A percentile compares a stretch with the other conserved stretches of the same genome.
Evolutionary conservation across 768 basidiomycete genomes (phyloP).

Genomic region (Amyloporia xantha): DNA sequence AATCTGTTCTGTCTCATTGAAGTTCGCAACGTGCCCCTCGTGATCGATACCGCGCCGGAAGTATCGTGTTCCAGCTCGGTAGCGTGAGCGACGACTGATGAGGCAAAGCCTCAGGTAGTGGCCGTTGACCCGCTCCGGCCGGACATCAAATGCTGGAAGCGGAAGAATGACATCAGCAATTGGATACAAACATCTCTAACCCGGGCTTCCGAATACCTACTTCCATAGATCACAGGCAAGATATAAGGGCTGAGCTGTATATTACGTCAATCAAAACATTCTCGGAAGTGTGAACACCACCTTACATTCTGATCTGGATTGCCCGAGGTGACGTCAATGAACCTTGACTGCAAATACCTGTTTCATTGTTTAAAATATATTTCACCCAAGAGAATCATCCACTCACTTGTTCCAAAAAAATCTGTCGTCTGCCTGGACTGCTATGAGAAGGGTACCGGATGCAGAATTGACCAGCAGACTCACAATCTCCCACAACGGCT

Average conservation of each 20-base stretch:
- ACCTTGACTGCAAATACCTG: conserved; percentile 50
- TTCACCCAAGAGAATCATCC: background rate
- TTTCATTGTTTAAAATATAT: background rate
- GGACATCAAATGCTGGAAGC: conserved; percentile 83
- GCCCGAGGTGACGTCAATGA: conserved; percentile 49
- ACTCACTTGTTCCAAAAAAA: conserved; percentile 96
- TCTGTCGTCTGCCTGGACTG: conserved; percentile 75
- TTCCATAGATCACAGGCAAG: conserved; percentile 90
- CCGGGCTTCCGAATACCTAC: conserved; percentile 44
- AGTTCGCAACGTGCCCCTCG: conserved; percentile 90
- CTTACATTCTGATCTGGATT: conserved; percentile 63
- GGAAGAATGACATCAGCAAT: background rate
- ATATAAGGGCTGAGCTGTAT: conserved; percentile 79
- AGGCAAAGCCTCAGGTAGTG: conserved; percentile 78
- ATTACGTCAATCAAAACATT: conserved; percentile 9
- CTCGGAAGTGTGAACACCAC: conserved; percentile 2
- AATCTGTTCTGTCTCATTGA: conserved; percentile 97
- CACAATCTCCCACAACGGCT: conserved; percentile 74
- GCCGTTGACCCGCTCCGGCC: conserved; percentile 66
- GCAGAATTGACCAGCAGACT: conserved; percentile 20
- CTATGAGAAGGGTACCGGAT: background rate
- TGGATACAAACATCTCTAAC: background rate
- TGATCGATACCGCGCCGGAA: conserved; percentile 91
- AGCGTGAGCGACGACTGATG: conserved; percentile 89
- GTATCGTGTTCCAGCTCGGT: conserved; percentile 94